Evolutionary conservation across 352 stramenopile species (phyloP).

Genomic region (Peronospora belbahrii): DNA sequence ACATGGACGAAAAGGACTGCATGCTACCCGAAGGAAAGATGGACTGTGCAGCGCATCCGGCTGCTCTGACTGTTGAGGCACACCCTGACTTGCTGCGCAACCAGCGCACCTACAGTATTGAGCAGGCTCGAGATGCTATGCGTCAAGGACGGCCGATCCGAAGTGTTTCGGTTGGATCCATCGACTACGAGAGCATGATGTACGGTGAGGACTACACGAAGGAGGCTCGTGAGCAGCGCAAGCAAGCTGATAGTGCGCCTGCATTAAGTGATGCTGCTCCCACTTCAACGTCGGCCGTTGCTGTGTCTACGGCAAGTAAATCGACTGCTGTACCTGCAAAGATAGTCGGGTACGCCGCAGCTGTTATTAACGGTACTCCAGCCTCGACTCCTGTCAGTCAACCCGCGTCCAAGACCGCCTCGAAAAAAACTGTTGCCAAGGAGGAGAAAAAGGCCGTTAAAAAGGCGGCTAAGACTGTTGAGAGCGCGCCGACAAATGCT

Average conservation of each 20-base stretch:
- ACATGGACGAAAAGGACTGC: slow-evolving; percentile 86
- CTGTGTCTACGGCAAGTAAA: slow-evolving; percentile 11
- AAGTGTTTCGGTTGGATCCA: slow-evolving; percentile 80
- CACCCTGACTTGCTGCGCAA: slow-evolving; percentile 85
- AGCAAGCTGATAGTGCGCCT: slow-evolving; percentile 22
- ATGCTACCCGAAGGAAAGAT: slow-evolving; percentile 63
- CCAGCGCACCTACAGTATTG: slow-evolving; percentile 90
- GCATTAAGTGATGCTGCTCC: slow-evolving; percentile 2
- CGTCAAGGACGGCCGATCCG: slow-evolving; percentile 83
- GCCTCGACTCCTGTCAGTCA: slow-evolving; percentile 22
- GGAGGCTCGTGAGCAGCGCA: slow-evolving; percentile 67
- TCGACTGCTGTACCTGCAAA: slow-evolving; percentile 25
- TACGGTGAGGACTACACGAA: slow-evolving; percentile 87
- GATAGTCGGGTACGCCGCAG: slow-evolving; percentile 61
- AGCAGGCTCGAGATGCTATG: slow-evolving; percentile 86
- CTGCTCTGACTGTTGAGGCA: slow-evolving; percentile 63
- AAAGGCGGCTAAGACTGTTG: slow-evolving; percentile 32
- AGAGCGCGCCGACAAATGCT: slow-evolving; percentile 16
- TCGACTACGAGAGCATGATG: slow-evolving; percentile 88
- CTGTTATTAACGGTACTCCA: slow-evolving; percentile 70
- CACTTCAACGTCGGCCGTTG: slow-evolving; percentile 7
- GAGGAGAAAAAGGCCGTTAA: slow-evolving; percentile 39
- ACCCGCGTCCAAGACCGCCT: slow-evolving; percentile 22
- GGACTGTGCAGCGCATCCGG: slow-evolving; percentile 74
- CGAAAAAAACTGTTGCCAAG: slow-evolving; percentile 29